These are phyloP conservation scores for Eutrema heterophyllum DNA, from an alignment of 345 rosid species.

Conservation along the genomic window DNA sequence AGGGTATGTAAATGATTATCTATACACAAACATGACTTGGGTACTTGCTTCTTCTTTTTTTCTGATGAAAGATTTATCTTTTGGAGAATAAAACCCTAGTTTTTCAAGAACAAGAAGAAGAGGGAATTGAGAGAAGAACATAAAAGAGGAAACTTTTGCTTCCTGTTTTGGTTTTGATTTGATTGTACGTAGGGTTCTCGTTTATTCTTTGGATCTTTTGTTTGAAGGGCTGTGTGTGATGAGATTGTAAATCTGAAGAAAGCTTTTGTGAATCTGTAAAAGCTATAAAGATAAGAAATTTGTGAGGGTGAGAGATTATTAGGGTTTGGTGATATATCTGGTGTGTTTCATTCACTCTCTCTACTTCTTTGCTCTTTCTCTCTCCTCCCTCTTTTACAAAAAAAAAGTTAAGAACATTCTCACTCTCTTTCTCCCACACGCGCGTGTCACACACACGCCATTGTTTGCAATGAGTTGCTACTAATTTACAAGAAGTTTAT, in stretches of 20 bases:
- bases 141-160: constrained; percentile 24
- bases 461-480: background rate
- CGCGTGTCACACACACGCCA: constrained; percentile 18
- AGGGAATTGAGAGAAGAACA: background rate
- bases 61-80: constrained; percentile 31
- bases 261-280: constrained; percentile 20
- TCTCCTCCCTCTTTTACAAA: background rate
- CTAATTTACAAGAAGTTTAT: background rate
- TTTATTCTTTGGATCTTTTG: constrained; percentile 22
- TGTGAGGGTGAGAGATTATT: constrained; percentile 31
- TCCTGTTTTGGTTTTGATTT: constrained; percentile 12
- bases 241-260: constrained; percentile 30
- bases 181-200: constrained; percentile 24
- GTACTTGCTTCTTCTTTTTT: constrained; percentile 11
- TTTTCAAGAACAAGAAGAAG: constrained; percentile 28
- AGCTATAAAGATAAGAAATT: constrained; percentile 33
- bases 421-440: background rate
- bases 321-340: constrained; percentile 51
- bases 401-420: background rate
- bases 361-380: constrained; percentile 13
- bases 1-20: constrained; percentile 24
- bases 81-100: constrained; percentile 15
- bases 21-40: constrained; percentile 27
- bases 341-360: constrained; percentile 32
- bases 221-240: constrained; percentile 4